A percentile compares a stretch with the other conserved stretches of the same genome.
phyloP scores from a whole-genome alignment of 2,329 filamentous ascomycete genomes.

The Knufia petricola region DNA sequence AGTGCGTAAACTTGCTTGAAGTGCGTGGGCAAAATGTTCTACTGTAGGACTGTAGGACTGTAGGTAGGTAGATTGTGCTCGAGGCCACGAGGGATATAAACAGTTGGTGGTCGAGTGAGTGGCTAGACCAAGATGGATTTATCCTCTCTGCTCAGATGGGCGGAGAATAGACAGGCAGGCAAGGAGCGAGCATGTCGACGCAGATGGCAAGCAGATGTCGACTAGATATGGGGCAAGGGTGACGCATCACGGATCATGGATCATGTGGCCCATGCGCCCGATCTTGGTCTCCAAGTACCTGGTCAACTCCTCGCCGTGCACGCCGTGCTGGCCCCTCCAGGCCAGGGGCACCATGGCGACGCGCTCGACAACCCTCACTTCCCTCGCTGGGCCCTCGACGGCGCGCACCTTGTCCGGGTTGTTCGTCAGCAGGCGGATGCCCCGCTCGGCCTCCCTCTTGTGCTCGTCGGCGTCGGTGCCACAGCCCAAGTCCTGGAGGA shows the following conservation, averaged over 20 bases:
- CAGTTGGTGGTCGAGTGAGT: too few species aligned
- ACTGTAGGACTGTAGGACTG: too few species aligned
- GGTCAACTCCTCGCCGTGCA: constrained; percentile 80
- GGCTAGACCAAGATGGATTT: too few species aligned
- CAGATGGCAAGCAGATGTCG: too few species aligned
- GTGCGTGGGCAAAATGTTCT: too few species aligned
- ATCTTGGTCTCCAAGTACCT: constrained; percentile 95
- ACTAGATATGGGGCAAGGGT: too few species aligned
- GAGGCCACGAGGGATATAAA: too few species aligned
- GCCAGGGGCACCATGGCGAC: constrained; percentile 93
- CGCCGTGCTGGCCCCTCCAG: constrained; percentile 74
- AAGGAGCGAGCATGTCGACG: too few species aligned
- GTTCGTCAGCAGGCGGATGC: constrained; percentile 77
- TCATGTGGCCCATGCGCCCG: constrained; percentile 78
- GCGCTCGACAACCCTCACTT: constrained; percentile 77
- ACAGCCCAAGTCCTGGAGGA: constrained; percentile 74
- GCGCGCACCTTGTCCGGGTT: constrained; percentile 95
- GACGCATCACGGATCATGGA: constrained; percentile 27
- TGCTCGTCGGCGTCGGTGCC: constrained; percentile 46
- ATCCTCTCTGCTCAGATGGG: too few species aligned
- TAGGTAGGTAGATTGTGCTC: too few species aligned
- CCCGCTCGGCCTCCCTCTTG: constrained; percentile 32
- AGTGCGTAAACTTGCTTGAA: too few species aligned
- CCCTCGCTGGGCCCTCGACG: constrained; percentile 80
- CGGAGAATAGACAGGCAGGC: too few species aligned